phyloP scores from a whole-genome alignment of 2,329 filamentous ascomycete species.

The Tolypocladium sp. region DNA sequence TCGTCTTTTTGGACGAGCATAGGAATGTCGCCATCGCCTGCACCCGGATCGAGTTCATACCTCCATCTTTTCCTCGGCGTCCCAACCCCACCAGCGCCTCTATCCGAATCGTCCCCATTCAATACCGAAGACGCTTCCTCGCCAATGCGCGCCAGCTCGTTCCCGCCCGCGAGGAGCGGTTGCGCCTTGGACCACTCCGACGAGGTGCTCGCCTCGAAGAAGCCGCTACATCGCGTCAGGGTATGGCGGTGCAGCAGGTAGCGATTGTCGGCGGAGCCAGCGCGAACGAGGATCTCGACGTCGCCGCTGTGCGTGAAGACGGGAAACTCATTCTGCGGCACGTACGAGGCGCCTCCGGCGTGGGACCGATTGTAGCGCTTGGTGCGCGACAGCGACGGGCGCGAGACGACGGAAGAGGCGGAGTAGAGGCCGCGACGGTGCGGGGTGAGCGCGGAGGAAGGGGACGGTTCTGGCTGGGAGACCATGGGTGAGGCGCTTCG shows the following conservation, averaged over 20 bases:
- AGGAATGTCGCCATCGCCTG: constrained; percentile 65
- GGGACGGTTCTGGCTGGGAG: constrained; percentile 46
- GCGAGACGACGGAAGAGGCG: constrained; percentile 48
- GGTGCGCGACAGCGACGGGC: constrained; percentile 46
- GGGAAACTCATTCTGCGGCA: constrained; percentile 84
- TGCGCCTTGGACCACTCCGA: constrained; percentile 55
- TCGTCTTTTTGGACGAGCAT: constrained; percentile 78
- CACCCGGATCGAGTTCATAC: constrained; percentile 77
- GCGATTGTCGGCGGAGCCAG: constrained; percentile 55
- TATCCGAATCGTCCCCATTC: constrained; percentile 9
- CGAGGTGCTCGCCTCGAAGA: constrained; percentile 81
- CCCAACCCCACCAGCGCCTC: not conserved
- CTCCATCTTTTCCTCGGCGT: constrained; percentile 57
- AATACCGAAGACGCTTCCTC: constrained; percentile 24
- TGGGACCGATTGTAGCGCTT: constrained; percentile 78
- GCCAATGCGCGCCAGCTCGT: constrained; percentile 46
- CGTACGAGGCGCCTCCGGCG: constrained; percentile 59
- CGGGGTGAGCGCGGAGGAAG: constrained; percentile 3
- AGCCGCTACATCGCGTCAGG: constrained; percentile 81
- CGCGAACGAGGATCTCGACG: constrained; percentile 76
- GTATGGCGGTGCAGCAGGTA: constrained; percentile 86
- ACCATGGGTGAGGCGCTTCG: constrained; percentile 39
- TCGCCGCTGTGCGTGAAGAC: constrained; percentile 85
- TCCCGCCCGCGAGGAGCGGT: constrained; percentile 18
- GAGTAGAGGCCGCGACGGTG: constrained; percentile 9